These are phyloP conservation scores for Coniochaeta hoffmannii DNA, from an alignment of 2,329 filamentous ascomycete genomes.

Conservation along the genomic window DNA sequence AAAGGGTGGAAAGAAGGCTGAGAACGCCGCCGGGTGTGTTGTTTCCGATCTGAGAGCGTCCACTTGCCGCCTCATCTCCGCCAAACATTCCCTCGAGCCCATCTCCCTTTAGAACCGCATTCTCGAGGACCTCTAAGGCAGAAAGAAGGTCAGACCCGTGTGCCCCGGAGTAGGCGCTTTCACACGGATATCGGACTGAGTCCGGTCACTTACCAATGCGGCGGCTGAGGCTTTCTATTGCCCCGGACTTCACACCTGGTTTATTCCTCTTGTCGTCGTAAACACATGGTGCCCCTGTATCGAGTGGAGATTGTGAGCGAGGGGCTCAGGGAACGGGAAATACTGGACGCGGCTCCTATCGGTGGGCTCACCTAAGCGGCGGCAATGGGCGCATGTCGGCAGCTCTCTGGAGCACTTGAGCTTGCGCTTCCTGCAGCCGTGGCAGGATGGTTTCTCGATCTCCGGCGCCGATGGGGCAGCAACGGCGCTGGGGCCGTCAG, in stretches of 20 bases:
- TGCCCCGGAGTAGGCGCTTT: too few relatives aligned
- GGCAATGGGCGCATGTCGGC: conserved; percentile 4
- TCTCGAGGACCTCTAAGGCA: not conserved
- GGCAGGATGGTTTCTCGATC: conserved; percentile 3
- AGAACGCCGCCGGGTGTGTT: not conserved
- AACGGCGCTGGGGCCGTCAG: not conserved
- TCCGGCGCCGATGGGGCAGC: not conserved
- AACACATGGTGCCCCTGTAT: not conserved
- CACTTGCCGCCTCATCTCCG: not conserved
- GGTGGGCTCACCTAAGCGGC: not conserved
- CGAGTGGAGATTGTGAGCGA: not conserved
- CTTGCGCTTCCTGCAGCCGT: conserved; percentile 5
- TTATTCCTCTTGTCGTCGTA: conserved; percentile 6
- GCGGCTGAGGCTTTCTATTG: conserved; percentile 4
- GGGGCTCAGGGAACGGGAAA: not conserved
- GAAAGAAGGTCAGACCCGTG: too few relatives aligned
- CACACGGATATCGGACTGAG: too few relatives aligned
- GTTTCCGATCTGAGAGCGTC: not conserved
- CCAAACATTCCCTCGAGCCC: not conserved
- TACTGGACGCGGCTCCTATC: not conserved
- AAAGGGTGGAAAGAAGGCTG: conserved; percentile 1
- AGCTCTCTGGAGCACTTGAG: conserved; percentile 4
- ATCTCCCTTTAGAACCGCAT: not conserved
- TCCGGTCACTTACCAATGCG: conserved; percentile 2
- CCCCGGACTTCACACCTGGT: conserved; percentile 4